Evolutionary conservation across 2,329 filamentous ascomycete species (phyloP).

Genomic region (Ascochyta pisi): DNA sequence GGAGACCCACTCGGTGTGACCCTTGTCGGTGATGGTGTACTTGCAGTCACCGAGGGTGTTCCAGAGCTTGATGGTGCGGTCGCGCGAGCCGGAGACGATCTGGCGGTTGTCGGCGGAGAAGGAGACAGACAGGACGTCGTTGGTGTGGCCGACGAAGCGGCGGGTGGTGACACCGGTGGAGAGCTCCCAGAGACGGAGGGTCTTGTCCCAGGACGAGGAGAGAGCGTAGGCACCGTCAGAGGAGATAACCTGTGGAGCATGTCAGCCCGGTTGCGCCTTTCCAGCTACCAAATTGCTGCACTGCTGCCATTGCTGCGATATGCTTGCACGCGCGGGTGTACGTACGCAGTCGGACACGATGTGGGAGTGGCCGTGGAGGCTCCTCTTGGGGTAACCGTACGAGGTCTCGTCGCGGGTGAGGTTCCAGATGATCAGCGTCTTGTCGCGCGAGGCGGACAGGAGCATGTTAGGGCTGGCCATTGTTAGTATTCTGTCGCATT

Average conservation of each 20-base stretch:
- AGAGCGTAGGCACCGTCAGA: constrained; percentile 99
- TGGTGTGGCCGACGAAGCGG: constrained; percentile 98
- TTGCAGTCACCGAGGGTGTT: constrained; percentile 99
- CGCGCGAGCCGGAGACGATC: constrained; percentile 98
- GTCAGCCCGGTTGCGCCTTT: constrained; percentile 40
- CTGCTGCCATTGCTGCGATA: constrained; percentile 20
- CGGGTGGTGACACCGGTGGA: constrained; percentile 96
- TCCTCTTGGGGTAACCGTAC: constrained; percentile 99
- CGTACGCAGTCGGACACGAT: constrained; percentile 99
- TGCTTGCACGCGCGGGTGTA: constrained; percentile 46
- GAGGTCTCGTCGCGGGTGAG: constrained; percentile 97
- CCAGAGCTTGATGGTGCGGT: constrained; percentile 99
- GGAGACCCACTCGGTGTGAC: constrained; percentile 99
- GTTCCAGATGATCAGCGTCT: constrained; percentile 99
- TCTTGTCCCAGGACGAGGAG: constrained; percentile 99
- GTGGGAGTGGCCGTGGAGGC: constrained; percentile 98
- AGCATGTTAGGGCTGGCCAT: constrained; percentile 92
- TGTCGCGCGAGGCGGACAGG: constrained; percentile 95
- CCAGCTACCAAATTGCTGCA: constrained; percentile 16
- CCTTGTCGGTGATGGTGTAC: constrained; percentile 99
- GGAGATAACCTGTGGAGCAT: constrained; percentile 82
- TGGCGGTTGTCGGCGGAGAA: constrained; percentile 99
- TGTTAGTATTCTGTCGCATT: constrained; percentile 39
- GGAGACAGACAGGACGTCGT: constrained; percentile 98
- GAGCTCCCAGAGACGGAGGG: constrained; percentile 98